phyloP scores from a whole-genome alignment of 73 alveolate species.

The Symbiodinium natans region DNA sequence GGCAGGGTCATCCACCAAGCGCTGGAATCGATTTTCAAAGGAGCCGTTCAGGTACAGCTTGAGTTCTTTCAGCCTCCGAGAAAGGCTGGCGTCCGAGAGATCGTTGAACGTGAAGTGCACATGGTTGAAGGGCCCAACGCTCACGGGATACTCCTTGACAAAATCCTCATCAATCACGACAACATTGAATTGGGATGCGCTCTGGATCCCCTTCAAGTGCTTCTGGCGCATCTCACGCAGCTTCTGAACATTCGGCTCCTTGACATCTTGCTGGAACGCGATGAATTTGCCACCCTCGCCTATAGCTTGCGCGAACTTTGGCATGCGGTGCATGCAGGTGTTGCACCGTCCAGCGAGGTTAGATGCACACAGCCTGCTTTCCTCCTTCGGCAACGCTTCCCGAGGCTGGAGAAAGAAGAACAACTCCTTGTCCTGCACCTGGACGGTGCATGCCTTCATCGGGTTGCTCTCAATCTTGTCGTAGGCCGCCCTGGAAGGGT shows the following conservation, averaged over 20 bases:
- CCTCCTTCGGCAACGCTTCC: constrained; percentile 64
- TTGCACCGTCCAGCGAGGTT: constrained; percentile 40
- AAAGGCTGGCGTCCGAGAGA: constrained; percentile 28
- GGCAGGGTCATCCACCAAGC: constrained; percentile 54
- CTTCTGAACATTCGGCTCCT: not conserved
- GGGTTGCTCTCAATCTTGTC: not conserved
- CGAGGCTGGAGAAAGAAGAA: constrained; percentile 42
- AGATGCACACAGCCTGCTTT: constrained; percentile 4
- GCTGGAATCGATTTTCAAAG: constrained; percentile 61
- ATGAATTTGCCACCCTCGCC: constrained; percentile 39
- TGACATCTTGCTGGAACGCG: constrained; percentile 19
- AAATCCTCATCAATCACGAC: not conserved
- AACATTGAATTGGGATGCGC: not conserved
- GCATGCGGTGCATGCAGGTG: constrained; percentile 61
- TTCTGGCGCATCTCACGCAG: not conserved
- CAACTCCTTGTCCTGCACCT: constrained; percentile 45
- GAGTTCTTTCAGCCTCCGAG: constrained; percentile 31
- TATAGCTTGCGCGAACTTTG: constrained; percentile 38
- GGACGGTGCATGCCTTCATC: constrained; percentile 32
- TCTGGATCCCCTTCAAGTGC: not conserved
- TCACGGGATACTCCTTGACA: constrained; percentile 47
- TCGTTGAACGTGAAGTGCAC: constrained; percentile 48
- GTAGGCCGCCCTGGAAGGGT: not conserved
- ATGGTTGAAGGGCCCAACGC: constrained; percentile 43
- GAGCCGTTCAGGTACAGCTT: constrained; percentile 58